These are phyloP conservation scores for Stephania cephalantha DNA, from an alignment of 164 flowering plant species.

Conservation along the genomic window DNA sequence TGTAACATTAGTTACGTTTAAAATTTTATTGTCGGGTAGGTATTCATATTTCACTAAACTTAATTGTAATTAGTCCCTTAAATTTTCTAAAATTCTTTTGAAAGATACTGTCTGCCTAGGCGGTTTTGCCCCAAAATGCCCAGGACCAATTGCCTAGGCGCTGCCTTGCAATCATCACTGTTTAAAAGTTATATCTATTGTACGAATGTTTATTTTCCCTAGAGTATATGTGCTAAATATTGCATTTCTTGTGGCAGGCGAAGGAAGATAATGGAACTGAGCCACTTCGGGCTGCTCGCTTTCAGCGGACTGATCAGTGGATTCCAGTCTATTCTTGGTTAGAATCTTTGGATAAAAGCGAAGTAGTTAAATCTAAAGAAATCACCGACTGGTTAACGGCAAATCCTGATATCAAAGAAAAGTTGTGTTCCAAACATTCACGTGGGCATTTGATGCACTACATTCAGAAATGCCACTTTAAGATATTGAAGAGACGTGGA, in stretches of 20 bases:
- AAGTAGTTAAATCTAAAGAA: constrained; percentile 73
- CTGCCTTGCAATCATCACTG: no score
- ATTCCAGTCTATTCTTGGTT: constrained; percentile 85
- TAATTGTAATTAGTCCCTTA: no score
- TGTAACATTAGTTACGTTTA: no score
- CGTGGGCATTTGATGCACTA: constrained; percentile 87
- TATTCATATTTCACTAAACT: no score
- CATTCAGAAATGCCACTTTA: constrained; percentile 76
- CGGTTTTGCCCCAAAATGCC: no score
- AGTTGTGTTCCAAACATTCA: constrained; percentile 63
- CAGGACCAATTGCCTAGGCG: no score
- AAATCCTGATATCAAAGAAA: constrained; percentile 57
- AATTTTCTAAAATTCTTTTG: no score
- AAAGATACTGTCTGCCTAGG: no score
- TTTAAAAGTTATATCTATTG: no score
- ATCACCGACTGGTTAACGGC: constrained; percentile 66
- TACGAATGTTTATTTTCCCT: no score
- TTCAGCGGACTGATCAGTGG: constrained; percentile 91
- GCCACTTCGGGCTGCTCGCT: constrained; percentile 36
- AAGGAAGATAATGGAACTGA: constrained; percentile 29
- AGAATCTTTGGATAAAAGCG: constrained; percentile 64
- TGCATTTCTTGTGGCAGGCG: constrained; percentile 28
- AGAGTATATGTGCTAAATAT: background rate
- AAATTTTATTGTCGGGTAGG: no score
- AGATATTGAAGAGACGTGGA: constrained; percentile 68